Conservation (phyloP, 2,329 filamentous ascomycete species). For the Fusarium camptoceras region DNA sequence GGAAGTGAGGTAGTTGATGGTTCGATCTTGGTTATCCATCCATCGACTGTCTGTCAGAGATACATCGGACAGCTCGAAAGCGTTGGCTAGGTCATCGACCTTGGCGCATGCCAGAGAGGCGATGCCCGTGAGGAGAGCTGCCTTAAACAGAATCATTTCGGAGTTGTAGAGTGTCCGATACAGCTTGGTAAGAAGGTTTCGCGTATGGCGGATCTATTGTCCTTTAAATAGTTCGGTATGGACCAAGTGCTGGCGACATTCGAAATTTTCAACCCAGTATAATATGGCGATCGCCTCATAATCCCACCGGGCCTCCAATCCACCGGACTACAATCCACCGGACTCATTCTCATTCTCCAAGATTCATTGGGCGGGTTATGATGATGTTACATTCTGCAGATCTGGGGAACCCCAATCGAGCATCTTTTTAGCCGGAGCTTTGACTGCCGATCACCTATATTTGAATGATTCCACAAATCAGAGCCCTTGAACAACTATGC, state of each 20-base stretch:
- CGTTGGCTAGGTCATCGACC: conserved; percentile 13
- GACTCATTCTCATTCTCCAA: not conserved
- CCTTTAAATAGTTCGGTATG: conserved; percentile 4
- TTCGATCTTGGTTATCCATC: conserved; percentile 37
- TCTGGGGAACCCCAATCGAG: conserved; percentile 13
- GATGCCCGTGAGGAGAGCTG: conserved; percentile 15
- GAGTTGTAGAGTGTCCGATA: not conserved
- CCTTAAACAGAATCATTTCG: conserved; percentile 23
- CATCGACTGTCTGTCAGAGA: conserved; percentile 34
- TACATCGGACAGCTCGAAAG: conserved; percentile 22
- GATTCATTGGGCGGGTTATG: conserved; percentile 27
- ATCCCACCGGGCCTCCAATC: not conserved
- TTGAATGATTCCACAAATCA: conserved; percentile 26
- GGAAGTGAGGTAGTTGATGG: conserved; percentile 25
- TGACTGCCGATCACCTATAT: not conserved
- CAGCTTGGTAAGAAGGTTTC: not conserved
- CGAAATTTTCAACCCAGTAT: not conserved
- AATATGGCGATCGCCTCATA: not conserved
- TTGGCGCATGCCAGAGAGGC: not conserved
- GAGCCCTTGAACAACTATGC: not conserved
- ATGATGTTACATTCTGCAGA: conserved; percentile 28
- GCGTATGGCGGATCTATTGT: not conserved
- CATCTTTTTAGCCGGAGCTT: conserved; percentile 2
- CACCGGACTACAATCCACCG: not conserved
- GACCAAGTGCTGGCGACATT: too few relatives aligned